Conservation (phyloP, 116 monocot genomes). For the Zostera marina region DNA sequence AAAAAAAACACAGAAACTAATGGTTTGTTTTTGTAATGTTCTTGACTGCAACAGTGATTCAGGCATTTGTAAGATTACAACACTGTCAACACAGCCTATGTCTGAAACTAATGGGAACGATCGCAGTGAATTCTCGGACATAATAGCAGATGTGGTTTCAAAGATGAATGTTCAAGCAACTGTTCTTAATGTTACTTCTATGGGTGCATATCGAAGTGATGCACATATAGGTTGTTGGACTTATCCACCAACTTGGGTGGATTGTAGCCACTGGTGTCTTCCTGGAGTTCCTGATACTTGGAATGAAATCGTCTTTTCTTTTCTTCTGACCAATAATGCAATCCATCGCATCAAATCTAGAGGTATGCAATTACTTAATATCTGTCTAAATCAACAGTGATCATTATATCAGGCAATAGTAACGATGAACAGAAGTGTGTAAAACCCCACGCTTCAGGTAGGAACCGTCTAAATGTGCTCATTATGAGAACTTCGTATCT, state of each 20-base stretch:
- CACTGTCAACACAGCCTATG: conserved; percentile 33
- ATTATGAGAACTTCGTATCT: too few species aligned
- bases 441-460: too few species aligned
- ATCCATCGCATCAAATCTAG: too few species aligned
- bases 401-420: too few species aligned
- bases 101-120: conserved; percentile 41
- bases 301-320: conserved; percentile 80
- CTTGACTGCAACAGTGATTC: conserved; percentile 23
- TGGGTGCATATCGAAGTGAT: conserved; percentile 75
- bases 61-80: conserved; percentile 45
- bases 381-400: too few species aligned
- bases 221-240: conserved; percentile 91
- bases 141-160: conserved; percentile 45
- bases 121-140: conserved; percentile 53
- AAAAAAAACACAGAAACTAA: too few species aligned
- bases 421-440: too few species aligned
- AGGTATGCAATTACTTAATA: too few species aligned
- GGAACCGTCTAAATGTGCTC: too few species aligned
- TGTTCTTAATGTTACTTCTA: conserved; percentile 63
- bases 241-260: conserved; percentile 48
- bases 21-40: not conserved
- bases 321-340: not conserved
- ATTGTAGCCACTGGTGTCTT: conserved; percentile 99
- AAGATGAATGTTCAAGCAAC: conserved; percentile 58
- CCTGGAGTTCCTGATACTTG: conserved; percentile 98